A percentile compares a stretch with the other conserved stretches of the same genome.
phyloP scores from a whole-genome alignment of 2,329 filamentous ascomycete species.

The Ophiostoma quercus region DNA sequence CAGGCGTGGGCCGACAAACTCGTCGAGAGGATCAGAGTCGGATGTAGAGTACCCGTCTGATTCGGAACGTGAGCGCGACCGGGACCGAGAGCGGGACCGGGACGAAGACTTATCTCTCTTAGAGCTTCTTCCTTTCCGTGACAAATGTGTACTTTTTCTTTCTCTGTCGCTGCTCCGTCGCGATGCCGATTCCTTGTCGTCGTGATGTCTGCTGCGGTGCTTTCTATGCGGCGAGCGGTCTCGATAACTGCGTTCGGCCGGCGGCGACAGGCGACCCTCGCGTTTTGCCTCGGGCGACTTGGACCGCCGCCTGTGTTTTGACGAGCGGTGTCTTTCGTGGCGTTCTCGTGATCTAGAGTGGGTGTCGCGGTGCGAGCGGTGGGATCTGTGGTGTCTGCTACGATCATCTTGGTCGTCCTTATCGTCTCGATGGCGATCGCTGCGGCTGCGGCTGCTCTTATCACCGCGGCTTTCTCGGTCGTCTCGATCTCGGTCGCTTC shows the following conservation, averaged over 20 bases:
- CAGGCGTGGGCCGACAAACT: slow-evolving; percentile 23
- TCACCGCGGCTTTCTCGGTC: background rate
- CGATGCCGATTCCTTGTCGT: background rate
- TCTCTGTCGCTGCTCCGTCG: background rate
- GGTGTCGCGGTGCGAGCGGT: background rate
- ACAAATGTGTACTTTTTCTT: background rate
- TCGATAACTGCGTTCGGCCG: background rate
- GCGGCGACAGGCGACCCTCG: background rate
- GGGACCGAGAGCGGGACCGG: background rate
- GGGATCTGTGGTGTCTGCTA: background rate
- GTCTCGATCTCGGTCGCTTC: background rate
- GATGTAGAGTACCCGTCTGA: background rate
- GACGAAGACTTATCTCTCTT: background rate
- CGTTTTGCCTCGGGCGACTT: background rate
- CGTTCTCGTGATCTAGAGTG: slow-evolving; percentile 3
- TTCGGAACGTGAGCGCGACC: background rate
- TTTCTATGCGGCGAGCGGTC: background rate
- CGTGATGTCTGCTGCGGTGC: background rate
- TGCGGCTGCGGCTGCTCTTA: background rate
- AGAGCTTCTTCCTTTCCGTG: background rate
- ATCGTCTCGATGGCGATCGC: background rate
- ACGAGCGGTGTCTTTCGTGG: background rate
- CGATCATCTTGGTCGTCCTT: background rate
- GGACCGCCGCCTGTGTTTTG: slow-evolving; percentile 17
- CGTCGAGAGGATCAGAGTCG: slow-evolving; percentile 23